These are phyloP conservation scores for Xerocomellus dryophilus DNA, from an alignment of 768 basidiomycete species.

Conservation along the genomic window DNA sequence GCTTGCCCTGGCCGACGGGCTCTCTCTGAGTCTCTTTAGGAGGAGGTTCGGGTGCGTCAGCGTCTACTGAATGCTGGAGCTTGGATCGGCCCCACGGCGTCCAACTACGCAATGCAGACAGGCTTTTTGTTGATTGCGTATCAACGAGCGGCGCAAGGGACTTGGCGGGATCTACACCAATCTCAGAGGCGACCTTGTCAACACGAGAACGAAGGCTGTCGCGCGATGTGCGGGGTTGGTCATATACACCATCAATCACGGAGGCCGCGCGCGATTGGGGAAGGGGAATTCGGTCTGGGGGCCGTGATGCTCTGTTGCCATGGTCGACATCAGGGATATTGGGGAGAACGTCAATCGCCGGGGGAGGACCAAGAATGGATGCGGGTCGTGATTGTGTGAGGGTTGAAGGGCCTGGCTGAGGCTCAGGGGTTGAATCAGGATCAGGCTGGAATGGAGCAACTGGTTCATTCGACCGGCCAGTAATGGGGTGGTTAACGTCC, in stretches of 20 bases:
- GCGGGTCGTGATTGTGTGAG: conserved; percentile 10
- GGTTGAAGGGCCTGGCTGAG: background rate
- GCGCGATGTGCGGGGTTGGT: conserved; percentile 17
- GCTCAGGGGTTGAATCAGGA: conserved; percentile 3
- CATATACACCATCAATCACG: conserved; percentile 26
- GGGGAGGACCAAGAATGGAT: conserved; percentile 13
- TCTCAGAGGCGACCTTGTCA: conserved; percentile 23
- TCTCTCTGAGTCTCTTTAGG: conserved; percentile 2
- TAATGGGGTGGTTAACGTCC: conserved; percentile 14
- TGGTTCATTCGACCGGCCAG: conserved; percentile 4
- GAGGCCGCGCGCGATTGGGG: conserved; percentile 32
- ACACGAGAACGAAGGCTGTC: conserved; percentile 11
- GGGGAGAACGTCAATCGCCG: conserved; percentile 8
- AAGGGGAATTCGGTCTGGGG: conserved; percentile 23
- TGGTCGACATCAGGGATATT: conserved; percentile 20
- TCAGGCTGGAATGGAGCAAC: conserved; percentile 5
- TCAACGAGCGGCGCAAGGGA: conserved; percentile 3
- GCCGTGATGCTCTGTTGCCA: background rate
- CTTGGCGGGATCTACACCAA: conserved; percentile 18
- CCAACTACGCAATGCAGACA: conserved; percentile 7
- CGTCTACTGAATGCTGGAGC: background rate
- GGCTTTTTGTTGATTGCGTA: background rate
- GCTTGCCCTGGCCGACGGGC: background rate
- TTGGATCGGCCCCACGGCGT: conserved; percentile 2
- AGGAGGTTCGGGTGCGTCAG: background rate